Evolutionary conservation across 2,329 filamentous ascomycete species (phyloP), one percentile per base, ranked within the genome.

Genomic region (Hypoxylon sp.): DNA sequence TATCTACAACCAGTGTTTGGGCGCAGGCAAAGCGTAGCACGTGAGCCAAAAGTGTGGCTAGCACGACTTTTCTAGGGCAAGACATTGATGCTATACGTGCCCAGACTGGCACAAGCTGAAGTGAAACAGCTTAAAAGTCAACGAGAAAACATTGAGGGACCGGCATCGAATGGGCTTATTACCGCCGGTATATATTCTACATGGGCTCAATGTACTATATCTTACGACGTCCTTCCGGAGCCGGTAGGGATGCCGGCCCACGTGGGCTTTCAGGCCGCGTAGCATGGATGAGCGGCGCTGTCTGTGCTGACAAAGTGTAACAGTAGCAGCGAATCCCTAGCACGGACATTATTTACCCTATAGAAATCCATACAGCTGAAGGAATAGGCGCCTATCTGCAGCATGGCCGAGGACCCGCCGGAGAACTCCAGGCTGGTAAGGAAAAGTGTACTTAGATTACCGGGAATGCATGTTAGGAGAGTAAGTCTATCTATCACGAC

Each of bases 161-260:
- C 23, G 17, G 23, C 3, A 36, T 34, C 5, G 14, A 60, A 41
- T n/a, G 28, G 23, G 58, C 45, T 49, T 50, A n/a, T 19, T 43
- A 49, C 19, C 60, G 30, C 38, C 19, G 36, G 50, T 66, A 68
- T 68, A 70, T 70, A 68, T 55, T 63, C 28, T 25, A 61, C 30
- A 58, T 36, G 7, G 9, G 21, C 17, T 30, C 38, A 43, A 43
- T 19, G 34, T 25, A 62, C 9, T 30, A 25, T 25, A 30, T 62
- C 60, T 68, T 65, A 68, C 68, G 68, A 68, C 60, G 30, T 7
- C 13, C 43, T 51, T 46, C 50, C 57, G 57, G 58, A 63, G 53
- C 64, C 53, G 51, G 60, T 63, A 57, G 58, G 41, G 46, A 57
- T 60, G n/a, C 65, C 67, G 59, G 56, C 11, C 49, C 63, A 32